Percentiles rank a stretch among this genome's conserved stretches.
phyloP scores from a whole-genome alignment of 2,329 filamentous ascomycete genomes.

The Botrytis fragariae region DNA sequence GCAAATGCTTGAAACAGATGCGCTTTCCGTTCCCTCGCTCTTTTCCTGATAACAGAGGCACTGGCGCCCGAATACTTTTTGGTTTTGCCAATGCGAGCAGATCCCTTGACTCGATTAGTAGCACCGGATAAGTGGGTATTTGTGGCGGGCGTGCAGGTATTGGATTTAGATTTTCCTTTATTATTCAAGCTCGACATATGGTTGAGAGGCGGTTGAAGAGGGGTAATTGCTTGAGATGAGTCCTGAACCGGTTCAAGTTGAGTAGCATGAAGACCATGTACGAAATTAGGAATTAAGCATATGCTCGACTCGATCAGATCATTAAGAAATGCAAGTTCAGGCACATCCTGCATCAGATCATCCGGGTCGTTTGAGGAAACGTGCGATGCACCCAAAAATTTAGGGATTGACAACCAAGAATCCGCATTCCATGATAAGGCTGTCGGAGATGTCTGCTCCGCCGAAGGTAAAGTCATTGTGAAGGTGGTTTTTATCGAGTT shows the following conservation, averaged over 20 bases:
- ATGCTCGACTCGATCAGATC: no score
- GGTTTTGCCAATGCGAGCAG: neutral
- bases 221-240: neutral
- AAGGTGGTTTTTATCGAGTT: neutral
- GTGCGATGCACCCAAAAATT: neutral
- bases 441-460: neutral
- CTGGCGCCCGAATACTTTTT: no score
- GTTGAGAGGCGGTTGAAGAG: neutral
- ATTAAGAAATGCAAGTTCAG: neutral
- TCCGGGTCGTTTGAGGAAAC: no score
- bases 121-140: rapidly evolving
- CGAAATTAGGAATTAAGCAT: no score
- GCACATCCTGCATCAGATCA: neutral
- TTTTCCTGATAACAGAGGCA: neutral
- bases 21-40: neutral
- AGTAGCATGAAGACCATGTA: neutral
- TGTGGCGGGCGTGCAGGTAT: neutral
- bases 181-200: neutral
- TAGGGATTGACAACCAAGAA: neutral
- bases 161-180: neutral
- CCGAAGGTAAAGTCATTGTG: neutral
- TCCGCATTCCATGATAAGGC: neutral
- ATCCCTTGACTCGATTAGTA: neutral
- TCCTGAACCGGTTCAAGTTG: neutral
- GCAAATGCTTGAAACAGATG: neutral